phyloP scores from a whole-genome alignment of 176 grass and related monocot species.

The Triticum urartu region DNA sequence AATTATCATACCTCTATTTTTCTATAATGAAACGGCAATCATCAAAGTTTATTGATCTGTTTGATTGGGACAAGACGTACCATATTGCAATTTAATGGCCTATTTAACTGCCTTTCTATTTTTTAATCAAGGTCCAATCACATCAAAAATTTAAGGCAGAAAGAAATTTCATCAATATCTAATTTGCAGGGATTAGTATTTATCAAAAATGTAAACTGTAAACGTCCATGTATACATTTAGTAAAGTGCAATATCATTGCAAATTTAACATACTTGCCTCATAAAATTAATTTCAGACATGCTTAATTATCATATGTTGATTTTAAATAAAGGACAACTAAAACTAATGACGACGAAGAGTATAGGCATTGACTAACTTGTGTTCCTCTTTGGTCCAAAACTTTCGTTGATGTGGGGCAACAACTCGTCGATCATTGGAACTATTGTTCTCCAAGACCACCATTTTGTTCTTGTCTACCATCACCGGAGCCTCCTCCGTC shows the following conservation, averaged over 20 bases:
- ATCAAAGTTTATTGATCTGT: too few relatives aligned
- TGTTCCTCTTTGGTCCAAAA: conserved; percentile 26
- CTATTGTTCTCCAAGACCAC: background rate
- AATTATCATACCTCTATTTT: too few relatives aligned
- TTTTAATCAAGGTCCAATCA: background rate
- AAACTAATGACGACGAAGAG: background rate
- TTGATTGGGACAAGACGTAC: background rate
- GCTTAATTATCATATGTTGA: background rate
- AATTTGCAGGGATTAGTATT: background rate
- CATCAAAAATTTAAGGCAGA: background rate
- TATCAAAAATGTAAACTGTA: too few relatives aligned
- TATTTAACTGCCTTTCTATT: background rate
- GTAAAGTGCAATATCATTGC: too few relatives aligned
- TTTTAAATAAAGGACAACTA: background rate
- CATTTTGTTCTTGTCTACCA: background rate
- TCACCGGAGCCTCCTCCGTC: background rate
- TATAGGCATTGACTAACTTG: background rate
- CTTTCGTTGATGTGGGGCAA: background rate
- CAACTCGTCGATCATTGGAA: background rate
- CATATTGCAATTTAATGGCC: background rate
- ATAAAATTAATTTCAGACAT: too few relatives aligned
- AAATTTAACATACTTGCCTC: too few relatives aligned
- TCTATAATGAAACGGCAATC: too few relatives aligned
- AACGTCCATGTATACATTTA: too few relatives aligned
- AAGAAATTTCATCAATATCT: background rate